Evolutionary conservation across 148 eudicot species (phyloP), one percentile per base, ranked within the genome.

Genomic region (Chenopodium suecicum): DNA sequence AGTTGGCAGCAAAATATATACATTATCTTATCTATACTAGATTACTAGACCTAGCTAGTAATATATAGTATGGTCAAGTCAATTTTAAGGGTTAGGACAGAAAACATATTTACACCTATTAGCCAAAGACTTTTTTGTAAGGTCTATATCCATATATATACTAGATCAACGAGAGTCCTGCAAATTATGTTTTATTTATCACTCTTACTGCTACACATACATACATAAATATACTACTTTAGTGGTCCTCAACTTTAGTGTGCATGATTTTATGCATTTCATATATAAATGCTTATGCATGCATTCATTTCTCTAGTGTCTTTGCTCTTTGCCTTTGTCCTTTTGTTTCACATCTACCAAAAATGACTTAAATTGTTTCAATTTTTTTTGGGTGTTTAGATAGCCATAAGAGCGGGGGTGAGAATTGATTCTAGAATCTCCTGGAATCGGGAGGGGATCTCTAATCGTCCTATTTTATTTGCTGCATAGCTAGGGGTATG

Each of bases 61-160:
- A 56, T 41, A 31, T 31, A 31, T 31, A 41, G 7, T 41, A 44
- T 41, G 27, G 79, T 77, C 70, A 64, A 64, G 68, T 23, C 68
- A 77, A 62, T 63, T 63, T 64, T 41, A 29, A 65, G 46, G 25
- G 41, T 54, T 11, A n/a, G 50, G 46, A 60, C 50, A 77, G 41
- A 70, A 52, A 77, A 77, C 54, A 78, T 44, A n/a, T 25, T 50
- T 68, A 48, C 47, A 46, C 69, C 34, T 25, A 14, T 50, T 75
- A 27, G 63, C 41, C 65, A 29, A 23, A 68, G 47, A 22, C 31
- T 62, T 76, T 56, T 62, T 79, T 73, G 82, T 56, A 79, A 22
- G 34, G 82, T 79, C 82, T 7, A 41, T 58, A 79, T 79, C 76
- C 31, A 20, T 62, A 60, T 37, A 37, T 37, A 37, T 0, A 73